Conservation (phyloP, 768 basidiomycete genomes). For the Phylloporus sp. region DNA sequence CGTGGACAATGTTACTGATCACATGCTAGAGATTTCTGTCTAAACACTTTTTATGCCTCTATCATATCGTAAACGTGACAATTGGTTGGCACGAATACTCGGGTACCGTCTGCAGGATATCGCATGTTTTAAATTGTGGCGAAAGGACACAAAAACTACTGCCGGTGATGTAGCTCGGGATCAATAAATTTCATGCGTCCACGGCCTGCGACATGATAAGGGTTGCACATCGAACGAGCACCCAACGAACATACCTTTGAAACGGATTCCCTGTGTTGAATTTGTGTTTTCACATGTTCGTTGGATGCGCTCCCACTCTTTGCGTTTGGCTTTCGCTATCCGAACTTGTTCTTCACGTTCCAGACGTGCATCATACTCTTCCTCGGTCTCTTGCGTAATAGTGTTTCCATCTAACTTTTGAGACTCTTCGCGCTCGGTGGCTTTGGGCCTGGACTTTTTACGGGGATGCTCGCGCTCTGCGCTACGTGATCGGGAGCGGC, state of each 20-base stretch:
- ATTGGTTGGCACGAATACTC: not conserved
- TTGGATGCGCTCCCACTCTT: constrained; percentile 47
- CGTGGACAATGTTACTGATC: constrained; percentile 12
- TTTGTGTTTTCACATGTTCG: constrained; percentile 32
- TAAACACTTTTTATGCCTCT: constrained; percentile 16
- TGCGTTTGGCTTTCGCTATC: constrained; percentile 40
- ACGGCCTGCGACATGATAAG: constrained; percentile 37
- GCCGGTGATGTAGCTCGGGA: constrained; percentile 42
- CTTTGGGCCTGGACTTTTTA: constrained; percentile 22
- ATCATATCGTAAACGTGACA: constrained; percentile 11
- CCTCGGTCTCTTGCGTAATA: constrained; percentile 52
- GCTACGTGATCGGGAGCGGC: constrained; percentile 27
- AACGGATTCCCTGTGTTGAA: constrained; percentile 46
- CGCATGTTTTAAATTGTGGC: no score
- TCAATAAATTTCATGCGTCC: constrained; percentile 67
- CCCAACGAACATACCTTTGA: constrained; percentile 47
- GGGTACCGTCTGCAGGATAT: constrained; percentile 2
- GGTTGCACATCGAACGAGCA: not conserved
- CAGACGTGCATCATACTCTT: constrained; percentile 65
- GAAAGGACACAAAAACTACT: no score
- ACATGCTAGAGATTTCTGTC: constrained; percentile 14
- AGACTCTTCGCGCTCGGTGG: constrained; percentile 6
- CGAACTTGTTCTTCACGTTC: constrained; percentile 65
- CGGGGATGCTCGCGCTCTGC: constrained; percentile 22
- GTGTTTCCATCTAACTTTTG: not conserved